Evolutionary conservation across 2,329 filamentous ascomycete genomes (phyloP), one percentile per base, ranked within the genome.

Genomic region (Periconia sp.): DNA sequence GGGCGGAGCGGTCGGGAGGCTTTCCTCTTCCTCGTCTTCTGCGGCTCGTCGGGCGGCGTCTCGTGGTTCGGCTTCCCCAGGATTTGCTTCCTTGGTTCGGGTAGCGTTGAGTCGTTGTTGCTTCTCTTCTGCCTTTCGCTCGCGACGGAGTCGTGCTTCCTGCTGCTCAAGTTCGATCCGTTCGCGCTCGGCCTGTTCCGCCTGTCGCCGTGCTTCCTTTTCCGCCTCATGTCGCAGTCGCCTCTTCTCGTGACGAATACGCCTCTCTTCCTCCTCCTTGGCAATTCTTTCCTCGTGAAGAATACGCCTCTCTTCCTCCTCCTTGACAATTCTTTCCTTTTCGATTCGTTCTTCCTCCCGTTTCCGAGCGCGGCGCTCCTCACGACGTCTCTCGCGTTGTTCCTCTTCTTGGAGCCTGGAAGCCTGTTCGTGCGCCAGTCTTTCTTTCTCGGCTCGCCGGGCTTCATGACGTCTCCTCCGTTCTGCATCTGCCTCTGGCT

Each of bases 11-110:
- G 54, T 51, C 17, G 57, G 49, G 6, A 65, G 64, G 43, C 59
- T 49, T 40, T 44, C 45, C 44, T 63, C 64, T 1, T 52, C 33
- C 10, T 62, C 64, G 41, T 67, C 65, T 51, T 69, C 65, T 13
- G 62, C 63, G 41, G 62, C 64, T 44, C 65, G 57, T 17, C 65
- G 64, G 54, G 66, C 69, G 41, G 63, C 61, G 48, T 73, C 70
- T 9, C 66, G 57, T 43, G 54, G 49, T 41, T 54, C 62, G 19
- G 56, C 50, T 11, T 49, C 40, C 14, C 63, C 54, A 1, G 49
- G 27, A 5, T 62, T 55, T 27, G 57, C 59, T 8, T 59, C 53
- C 42, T 58, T 61, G 10, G 60, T 37, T 20, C 50, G 55, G 3
- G 59, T 41, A 15, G 45, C 46, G 37, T 54, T 52, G 9, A 57